These are phyloP conservation scores for Chamaecrista fasciculata DNA, from an alignment of 306 rosid species.

Conservation along the genomic window DNA sequence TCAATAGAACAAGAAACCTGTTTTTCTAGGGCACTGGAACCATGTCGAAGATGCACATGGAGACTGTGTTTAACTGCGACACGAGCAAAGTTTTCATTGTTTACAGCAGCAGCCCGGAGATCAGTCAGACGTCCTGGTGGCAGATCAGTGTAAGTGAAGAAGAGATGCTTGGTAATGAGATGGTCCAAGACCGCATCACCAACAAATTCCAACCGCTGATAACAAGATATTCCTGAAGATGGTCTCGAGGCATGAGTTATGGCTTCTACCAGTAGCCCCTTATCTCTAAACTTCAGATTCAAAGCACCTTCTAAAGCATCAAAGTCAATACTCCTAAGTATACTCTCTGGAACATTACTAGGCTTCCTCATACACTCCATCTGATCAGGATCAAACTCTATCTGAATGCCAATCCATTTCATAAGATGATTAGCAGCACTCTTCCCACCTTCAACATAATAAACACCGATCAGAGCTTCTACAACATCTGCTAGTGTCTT, in stretches of 20 bases:
- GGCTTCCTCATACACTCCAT: slow-evolving; percentile 53
- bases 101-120: slow-evolving; percentile 98
- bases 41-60: slow-evolving; percentile 91
- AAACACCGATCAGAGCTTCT: slow-evolving; percentile 93
- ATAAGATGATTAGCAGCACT: slow-evolving; percentile 87
- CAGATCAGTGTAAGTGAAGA: slow-evolving; percentile 86
- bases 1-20: slow-evolving; percentile 54
- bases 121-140: slow-evolving; percentile 98
- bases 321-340: slow-evolving; percentile 75
- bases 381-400: slow-evolving; percentile 79
- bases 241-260: slow-evolving; percentile 98
- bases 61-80: slow-evolving; percentile 90
- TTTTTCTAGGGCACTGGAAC: slow-evolving; percentile 89
- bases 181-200: slow-evolving; percentile 98
- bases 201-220: slow-evolving; percentile 97
- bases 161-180: slow-evolving; percentile 91
- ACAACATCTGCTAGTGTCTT: slow-evolving; percentile 99
- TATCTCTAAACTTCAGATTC: slow-evolving; percentile 63
- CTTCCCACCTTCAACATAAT: slow-evolving; percentile 93
- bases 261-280: slow-evolving; percentile 83
- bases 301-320: slow-evolving; percentile 75
- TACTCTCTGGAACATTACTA: slow-evolving; percentile 64
- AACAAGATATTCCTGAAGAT: slow-evolving; percentile 95
- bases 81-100: slow-evolving; percentile 98
- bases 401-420: slow-evolving; percentile 95